These are phyloP conservation scores for Excoecaria agallocha DNA, from an alignment of 345 rosid genomes.

Conservation along the genomic window DNA sequence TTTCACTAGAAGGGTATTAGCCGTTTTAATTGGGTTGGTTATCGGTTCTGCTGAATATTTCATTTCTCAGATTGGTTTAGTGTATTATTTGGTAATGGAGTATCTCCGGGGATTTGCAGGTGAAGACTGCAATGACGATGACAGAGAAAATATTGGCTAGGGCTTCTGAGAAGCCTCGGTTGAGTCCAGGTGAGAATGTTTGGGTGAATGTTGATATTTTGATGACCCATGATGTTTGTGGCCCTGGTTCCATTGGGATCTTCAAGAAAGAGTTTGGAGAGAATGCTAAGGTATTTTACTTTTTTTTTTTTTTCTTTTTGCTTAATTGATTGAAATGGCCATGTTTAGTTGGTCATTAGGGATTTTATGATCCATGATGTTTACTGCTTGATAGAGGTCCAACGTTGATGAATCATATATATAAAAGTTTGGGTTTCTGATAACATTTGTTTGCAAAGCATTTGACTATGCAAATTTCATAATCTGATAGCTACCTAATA, in stretches of 20 bases:
- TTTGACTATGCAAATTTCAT: neutral
- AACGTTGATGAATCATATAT: neutral
- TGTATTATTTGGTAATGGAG: neutral
- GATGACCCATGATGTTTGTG: conserved; percentile 98
- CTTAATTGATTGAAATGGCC: neutral
- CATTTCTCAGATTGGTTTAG: neutral
- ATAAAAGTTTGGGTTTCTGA: neutral
- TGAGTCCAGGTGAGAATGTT: conserved; percentile 86
- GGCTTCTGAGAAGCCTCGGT: conserved; percentile 68
- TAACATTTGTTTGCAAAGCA: neutral
- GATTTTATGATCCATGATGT: neutral
- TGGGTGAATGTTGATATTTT: conserved; percentile 90
- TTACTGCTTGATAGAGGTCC: neutral
- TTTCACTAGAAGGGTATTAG: neutral
- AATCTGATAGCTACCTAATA: neutral
- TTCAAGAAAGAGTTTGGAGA: conserved; percentile 89
- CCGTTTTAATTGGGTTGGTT: neutral
- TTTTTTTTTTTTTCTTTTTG: neutral
- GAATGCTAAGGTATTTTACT: conserved; percentile 64
- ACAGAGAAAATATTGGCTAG: conserved; percentile 91
- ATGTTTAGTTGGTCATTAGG: neutral
- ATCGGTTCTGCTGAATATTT: neutral
- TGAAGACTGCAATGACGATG: conserved; percentile 91
- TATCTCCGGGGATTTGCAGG: conserved; percentile 40
- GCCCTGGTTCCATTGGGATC: conserved; percentile 89